These are phyloP conservation scores for Globisporangium mamillatum DNA, from an alignment of 352 stramenopile species.

Conservation along the genomic window DNA sequence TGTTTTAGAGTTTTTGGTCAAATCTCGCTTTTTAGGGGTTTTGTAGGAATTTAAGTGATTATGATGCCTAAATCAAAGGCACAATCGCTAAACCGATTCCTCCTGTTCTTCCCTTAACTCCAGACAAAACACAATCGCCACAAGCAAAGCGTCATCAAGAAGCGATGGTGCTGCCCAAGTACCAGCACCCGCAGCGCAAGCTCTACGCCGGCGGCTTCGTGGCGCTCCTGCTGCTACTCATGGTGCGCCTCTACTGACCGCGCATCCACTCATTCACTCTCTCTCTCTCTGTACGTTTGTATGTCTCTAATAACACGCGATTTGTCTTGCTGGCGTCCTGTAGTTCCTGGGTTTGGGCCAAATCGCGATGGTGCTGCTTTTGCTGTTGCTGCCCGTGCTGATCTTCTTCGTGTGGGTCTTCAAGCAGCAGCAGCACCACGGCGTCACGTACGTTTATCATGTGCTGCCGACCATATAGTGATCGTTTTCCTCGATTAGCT, in stretches of 20 bases:
- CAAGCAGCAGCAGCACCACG: constrained; percentile 43
- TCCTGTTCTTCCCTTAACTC: no score
- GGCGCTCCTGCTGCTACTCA: constrained; percentile 22
- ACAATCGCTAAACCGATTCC: no score
- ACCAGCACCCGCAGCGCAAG: constrained; percentile 29
- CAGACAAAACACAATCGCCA: no score
- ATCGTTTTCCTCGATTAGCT: no score
- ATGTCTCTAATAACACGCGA: not conserved
- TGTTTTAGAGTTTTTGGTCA: no score
- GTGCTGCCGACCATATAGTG: no score
- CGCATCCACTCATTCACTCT: not conserved
- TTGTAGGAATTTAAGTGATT: no score
- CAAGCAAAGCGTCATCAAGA: no score
- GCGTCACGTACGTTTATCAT: constrained; percentile 37
- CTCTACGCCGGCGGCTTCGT: constrained; percentile 22
- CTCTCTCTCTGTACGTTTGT: not conserved
- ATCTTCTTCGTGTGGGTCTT: constrained; percentile 37
- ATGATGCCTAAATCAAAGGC: no score
- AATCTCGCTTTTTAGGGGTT: no score
- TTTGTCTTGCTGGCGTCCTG: not conserved
- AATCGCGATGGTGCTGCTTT: constrained; percentile 24
- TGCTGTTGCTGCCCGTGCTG: constrained; percentile 30
- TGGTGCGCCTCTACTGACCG: constrained; percentile 6
- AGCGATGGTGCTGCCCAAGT: constrained; percentile 22
- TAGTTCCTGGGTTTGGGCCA: constrained; percentile 31